Evolutionary conservation across 768 basidiomycete species (phyloP).

Genomic region (Infundibulicybe gibba): DNA sequence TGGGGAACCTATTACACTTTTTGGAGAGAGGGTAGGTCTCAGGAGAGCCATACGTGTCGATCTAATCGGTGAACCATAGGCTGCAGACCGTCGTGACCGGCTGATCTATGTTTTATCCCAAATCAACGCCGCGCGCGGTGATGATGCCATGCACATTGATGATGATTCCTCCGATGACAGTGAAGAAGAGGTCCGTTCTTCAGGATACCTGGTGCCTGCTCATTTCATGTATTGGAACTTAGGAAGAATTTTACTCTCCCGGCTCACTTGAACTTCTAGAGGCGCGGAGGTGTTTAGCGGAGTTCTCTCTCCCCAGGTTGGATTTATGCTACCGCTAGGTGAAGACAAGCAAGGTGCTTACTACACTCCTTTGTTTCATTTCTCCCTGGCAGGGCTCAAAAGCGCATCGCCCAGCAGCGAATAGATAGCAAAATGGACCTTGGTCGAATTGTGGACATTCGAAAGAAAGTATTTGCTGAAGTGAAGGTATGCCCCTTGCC

Average conservation of each 20-base stretch:
- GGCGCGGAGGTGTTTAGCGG: slow-evolving; percentile 82
- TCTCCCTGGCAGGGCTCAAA: slow-evolving; percentile 82
- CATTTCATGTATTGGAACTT: slow-evolving; percentile 6
- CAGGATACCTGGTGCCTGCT: background rate
- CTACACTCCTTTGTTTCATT: slow-evolving; percentile 37
- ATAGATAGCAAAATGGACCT: slow-evolving; percentile 86
- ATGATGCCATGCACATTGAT: slow-evolving; percentile 73
- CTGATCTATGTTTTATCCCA: slow-evolving; percentile 92
- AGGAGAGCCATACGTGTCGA: too few species aligned
- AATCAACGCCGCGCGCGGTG: slow-evolving; percentile 86
- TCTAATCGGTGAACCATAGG: slow-evolving; percentile 39
- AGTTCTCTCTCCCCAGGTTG: slow-evolving; percentile 95
- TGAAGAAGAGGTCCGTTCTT: slow-evolving; percentile 66
- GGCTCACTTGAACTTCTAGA: slow-evolving; percentile 86
- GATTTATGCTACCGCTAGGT: slow-evolving; percentile 58
- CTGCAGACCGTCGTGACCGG: slow-evolving; percentile 94
- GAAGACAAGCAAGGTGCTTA: slow-evolving; percentile 73
- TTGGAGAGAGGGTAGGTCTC: slow-evolving; percentile 90
- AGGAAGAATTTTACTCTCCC: slow-evolving; percentile 95
- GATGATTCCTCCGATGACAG: slow-evolving; percentile 66
- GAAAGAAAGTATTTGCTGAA: slow-evolving; percentile 85
- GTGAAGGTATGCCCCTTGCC: slow-evolving; percentile 62
- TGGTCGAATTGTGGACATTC: slow-evolving; percentile 84
- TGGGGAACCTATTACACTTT: slow-evolving; percentile 95
- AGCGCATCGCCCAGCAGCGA: slow-evolving; percentile 89